Conservation (phyloP, 345 rosid species). For the Alliaria petiolata region DNA sequence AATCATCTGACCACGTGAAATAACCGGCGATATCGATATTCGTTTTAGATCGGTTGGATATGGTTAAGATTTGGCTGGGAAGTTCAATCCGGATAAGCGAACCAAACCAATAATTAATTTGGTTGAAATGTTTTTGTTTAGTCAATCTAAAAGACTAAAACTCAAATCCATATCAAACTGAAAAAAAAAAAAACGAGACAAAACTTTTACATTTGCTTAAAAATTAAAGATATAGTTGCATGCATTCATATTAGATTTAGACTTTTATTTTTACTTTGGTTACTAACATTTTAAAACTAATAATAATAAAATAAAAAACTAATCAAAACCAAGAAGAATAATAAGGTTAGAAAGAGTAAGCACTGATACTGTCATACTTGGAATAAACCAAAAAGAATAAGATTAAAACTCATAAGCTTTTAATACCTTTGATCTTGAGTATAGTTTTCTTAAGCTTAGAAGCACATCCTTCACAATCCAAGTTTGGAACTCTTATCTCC, state of each 20-base stretch:
- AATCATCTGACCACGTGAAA: neutral
- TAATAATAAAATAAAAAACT: neutral
- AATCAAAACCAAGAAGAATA: neutral
- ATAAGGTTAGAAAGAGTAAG: neutral
- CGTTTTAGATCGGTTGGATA: neutral
- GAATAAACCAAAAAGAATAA: neutral
- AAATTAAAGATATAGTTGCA: neutral
- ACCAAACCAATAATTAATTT: neutral
- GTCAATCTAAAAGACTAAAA: neutral
- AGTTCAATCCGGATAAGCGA: neutral
- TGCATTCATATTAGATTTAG: neutral
- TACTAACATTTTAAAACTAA: neutral
- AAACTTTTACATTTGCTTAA: neutral
- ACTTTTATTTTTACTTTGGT: neutral
- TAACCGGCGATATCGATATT: neutral
- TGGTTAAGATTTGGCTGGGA: neutral
- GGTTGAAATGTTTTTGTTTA: neutral
- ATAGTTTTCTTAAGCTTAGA: slow-evolving; percentile 81
- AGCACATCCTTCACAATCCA: slow-evolving; percentile 93
- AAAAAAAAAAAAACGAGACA: neutral
- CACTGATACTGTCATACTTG: neutral
- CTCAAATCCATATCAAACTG: neutral
- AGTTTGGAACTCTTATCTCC: slow-evolving; percentile 86
- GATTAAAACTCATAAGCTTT: neutral
- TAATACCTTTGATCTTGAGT: slow-evolving; percentile 79